These are phyloP conservation scores for Aspergillus taichungensis DNA, from an alignment of 495 filamentous ascomycete genomes.

Conservation along the genomic window DNA sequence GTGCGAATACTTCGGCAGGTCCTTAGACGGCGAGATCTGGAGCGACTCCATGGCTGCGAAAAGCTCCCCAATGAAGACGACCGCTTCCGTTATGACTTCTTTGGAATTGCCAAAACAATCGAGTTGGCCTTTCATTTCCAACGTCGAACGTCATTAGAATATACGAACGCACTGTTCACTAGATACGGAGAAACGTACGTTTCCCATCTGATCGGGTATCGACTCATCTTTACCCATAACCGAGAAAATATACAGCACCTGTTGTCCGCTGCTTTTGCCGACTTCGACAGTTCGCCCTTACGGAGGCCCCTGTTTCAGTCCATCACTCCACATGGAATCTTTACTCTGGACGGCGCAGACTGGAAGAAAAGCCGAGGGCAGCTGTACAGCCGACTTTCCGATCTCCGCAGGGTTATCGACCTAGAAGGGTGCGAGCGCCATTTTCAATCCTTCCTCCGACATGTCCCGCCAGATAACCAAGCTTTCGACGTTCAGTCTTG, in stretches of 20 bases:
- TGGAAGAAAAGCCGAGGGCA: constrained; percentile 9
- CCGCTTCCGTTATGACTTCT: not conserved
- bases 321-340: constrained; percentile 15
- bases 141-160: constrained; percentile 2
- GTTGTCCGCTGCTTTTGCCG: constrained; percentile 5
- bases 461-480: not conserved
- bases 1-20: not conserved
- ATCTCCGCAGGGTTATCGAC: constrained; percentile 7
- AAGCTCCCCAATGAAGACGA: not conserved
- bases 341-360: constrained; percentile 9
- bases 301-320: constrained; percentile 9
- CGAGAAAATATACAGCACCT: constrained; percentile 12
- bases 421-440: constrained; percentile 8
- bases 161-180: constrained; percentile 6
- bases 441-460: constrained; percentile 3
- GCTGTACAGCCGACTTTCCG: constrained; percentile 7
- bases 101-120: constrained; percentile 1
- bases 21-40: not conserved
- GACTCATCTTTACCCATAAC: constrained; percentile 10
- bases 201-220: constrained; percentile 7
- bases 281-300: constrained; percentile 11
- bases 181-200: constrained; percentile 11
- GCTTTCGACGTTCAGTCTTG: constrained; percentile 7
- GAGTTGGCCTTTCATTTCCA: not conserved
- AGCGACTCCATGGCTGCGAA: not conserved